Base-by-base conservation (phyloP, 192 early-diverging fungal species). In the Globomyces pollinis-pini region DNA sequence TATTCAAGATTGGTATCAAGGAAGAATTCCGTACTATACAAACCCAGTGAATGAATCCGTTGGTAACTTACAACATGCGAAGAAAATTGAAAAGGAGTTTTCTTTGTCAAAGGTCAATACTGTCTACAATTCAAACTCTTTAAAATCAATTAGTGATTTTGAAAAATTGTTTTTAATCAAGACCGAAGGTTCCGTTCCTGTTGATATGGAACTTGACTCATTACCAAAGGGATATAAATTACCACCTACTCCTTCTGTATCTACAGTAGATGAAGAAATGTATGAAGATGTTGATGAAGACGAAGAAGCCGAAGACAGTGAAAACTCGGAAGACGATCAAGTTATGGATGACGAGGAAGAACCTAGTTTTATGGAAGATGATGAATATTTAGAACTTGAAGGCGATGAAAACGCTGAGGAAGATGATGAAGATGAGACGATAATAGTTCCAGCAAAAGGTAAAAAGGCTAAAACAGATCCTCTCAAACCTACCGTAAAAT, bases 161-260 rank as follows among this genome's bases (percentile, higher is more conserved):
- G 34, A 54, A 36, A 36, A 54, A 21, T 23, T 39, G 8, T 36
- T 54, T 18, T 7, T 26, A 39, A 54, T 54, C 31, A 54, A 54
- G 18, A 26, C 44, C 5, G 44, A 28, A 28, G 44, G 44, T 12
- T 31, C 50, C 2, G 18, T 51, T 16, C 50, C 50, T 16, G 50
- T 51, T 33, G 55, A 57, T 18, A 41, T 32, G 13, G 18, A 23
- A 4, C 21, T 41, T 13, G 5, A 38, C 6, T 39, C 23, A 3
- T 43, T 57, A 29, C 55, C 42, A 57, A 38, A 54, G 30, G 52
- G 33, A 24, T 38, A 54, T 21, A 18, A 54, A 54, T 39, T 39
- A 18, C 12, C n/a, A n/a, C n/a, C n/a, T 39, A 18, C 12, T 13
- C 12, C 38, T 39, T 13, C 12, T 39, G 12, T 39, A 13, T 39